Base-by-base conservation (phyloP, 192 early-diverging fungal genomes). In the Borealophlyctis nickersoniae region DNA sequence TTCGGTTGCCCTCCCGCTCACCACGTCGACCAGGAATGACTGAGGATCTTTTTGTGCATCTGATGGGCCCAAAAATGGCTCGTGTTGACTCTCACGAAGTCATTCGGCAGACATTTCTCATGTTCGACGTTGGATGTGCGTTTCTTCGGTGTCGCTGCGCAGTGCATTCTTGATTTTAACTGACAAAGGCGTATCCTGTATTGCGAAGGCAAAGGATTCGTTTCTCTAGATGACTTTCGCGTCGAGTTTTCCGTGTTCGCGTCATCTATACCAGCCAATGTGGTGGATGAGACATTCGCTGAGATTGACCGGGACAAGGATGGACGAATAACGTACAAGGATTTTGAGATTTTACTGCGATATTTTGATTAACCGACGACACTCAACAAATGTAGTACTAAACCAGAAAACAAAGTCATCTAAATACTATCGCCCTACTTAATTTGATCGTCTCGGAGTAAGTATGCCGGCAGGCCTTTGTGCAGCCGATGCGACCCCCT, bases 311-410 rank as follows among this genome's bases (percentile, higher is more conserved):
- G 19, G 48, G 33, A 73, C 45, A 39, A 65, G 2, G 61, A 68
- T 49, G 71, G 71, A 27, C 45, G 63, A 34, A 56, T 77, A 7
- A 64, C 61, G 7, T 77, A 65, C 39, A 36, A 69, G 5, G 76
- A 77, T 27, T 77, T 77, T 67, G 69, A 68, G 39, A 14, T 26
- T n/a, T n/a, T n/a, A n/a, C n/a, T n/a, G n/a, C n/a, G n/a, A n/a
- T n/a, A n/a, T n/a, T n/a, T n/a, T n/a, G n/a, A n/a, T n/a, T n/a
- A n/a, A n/a, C n/a, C n/a, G n/a, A n/a, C n/a, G n/a, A n/a, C n/a
- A n/a, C n/a, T n/a, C n/a, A n/a, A n/a, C n/a, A n/a, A n/a, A n/a
- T n/a, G n/a, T n/a, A n/a, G n/a, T n/a, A n/a, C n/a, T n/a, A n/a
- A n/a, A n/a, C n/a, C n/a, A n/a, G n/a, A n/a, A n/a, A n/a, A n/a